A percentile compares a stretch with the other conserved stretches of the same genome.
Conservation (phyloP, 2,329 filamentous ascomycete species). For the Beauveria asiatica region DNA sequence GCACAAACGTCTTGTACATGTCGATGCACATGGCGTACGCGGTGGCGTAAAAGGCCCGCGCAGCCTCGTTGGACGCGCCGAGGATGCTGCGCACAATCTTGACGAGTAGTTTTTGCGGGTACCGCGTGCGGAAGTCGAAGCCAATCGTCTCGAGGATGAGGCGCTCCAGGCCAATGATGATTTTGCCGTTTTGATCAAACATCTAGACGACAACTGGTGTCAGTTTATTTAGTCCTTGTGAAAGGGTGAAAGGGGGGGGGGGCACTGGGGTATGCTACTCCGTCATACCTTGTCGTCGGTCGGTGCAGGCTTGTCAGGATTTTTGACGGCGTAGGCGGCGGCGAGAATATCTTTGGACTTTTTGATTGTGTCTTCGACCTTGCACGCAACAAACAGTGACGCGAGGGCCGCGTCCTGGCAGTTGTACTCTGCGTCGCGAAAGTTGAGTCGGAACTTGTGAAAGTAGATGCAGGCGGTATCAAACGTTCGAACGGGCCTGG, state of each 20-base stretch:
- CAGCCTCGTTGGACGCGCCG: constrained; percentile 29
- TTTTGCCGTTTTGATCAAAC: constrained; percentile 71
- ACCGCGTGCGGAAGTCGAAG: constrained; percentile 87
- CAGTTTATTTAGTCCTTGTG: constrained; percentile 6
- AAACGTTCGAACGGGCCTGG: constrained; percentile 79
- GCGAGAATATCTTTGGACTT: constrained; percentile 91
- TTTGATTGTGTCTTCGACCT: constrained; percentile 96
- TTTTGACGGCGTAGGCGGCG: constrained; percentile 79
- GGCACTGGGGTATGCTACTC: neutral
- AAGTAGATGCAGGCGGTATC: constrained; percentile 89
- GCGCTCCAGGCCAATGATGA: constrained; percentile 82
- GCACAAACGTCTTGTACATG: constrained; percentile 86
- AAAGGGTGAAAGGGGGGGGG: neutral
- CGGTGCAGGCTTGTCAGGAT: constrained; percentile 55
- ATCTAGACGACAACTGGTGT: constrained; percentile 40
- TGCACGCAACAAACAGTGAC: constrained; percentile 85
- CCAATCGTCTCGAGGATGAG: constrained; percentile 86
- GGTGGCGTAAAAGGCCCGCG: constrained; percentile 51
- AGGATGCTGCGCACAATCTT: constrained; percentile 63
- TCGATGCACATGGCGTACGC: constrained; percentile 82
- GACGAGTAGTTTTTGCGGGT: constrained; percentile 75
- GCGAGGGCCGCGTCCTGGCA: constrained; percentile 81
- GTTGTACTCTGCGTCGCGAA: constrained; percentile 79
- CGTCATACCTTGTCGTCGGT: constrained; percentile 69
- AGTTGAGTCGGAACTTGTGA: constrained; percentile 82